These are phyloP conservation scores for Phytophthora hibernalis DNA, from an alignment of 352 stramenopile genomes.

Conservation along the genomic window DNA sequence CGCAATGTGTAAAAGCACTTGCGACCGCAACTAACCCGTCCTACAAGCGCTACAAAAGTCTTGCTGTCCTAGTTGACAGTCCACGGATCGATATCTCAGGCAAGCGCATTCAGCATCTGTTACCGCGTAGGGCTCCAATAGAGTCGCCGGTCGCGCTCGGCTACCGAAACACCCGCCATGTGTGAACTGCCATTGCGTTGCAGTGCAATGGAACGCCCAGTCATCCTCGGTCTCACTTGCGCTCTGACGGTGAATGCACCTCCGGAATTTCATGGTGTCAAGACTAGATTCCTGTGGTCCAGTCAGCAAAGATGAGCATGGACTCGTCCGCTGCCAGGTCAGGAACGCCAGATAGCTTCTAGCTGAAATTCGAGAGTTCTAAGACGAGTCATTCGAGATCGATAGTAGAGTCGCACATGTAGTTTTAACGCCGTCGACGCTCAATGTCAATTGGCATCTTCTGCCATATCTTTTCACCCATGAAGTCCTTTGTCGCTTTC, in stretches of 20 bases:
- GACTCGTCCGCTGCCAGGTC: slow-evolving; percentile 49
- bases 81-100: slow-evolving; percentile 4
- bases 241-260: background rate
- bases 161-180: background rate
- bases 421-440: too few relatives aligned
- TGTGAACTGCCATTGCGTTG: background rate
- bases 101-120: slow-evolving; percentile 5
- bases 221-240: background rate
- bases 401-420: too few relatives aligned
- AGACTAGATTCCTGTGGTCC: too few relatives aligned
- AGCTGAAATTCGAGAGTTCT: too few relatives aligned
- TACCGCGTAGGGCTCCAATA: background rate
- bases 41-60: too few relatives aligned
- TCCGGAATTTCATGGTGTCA: background rate
- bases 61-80: too few relatives aligned
- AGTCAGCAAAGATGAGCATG: too few relatives aligned
- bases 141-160: background rate
- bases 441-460: slow-evolving; percentile 23
- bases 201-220: too few relatives aligned
- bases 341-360: slow-evolving; percentile 26
- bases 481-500: too few relatives aligned
- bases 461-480: too few relatives aligned
- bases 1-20: background rate
- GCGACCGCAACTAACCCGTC: too few relatives aligned
- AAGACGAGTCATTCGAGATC: too few relatives aligned